Conservation (phyloP, 2,329 filamentous ascomycete genomes). For the Neofusicoccum umdonicola region DNA sequence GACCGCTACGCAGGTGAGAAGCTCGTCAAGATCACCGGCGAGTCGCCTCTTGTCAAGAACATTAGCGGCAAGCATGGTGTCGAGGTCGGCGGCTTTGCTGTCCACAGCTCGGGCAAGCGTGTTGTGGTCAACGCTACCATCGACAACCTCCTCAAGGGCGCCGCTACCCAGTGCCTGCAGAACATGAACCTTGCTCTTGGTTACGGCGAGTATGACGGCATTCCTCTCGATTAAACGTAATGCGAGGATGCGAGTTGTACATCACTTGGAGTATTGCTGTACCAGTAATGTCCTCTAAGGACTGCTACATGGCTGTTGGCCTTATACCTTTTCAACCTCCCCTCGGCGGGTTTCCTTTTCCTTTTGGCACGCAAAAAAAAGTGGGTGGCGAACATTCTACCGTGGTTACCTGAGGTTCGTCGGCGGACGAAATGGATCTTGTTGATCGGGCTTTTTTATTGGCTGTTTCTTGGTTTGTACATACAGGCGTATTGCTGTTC, state of each 20-base stretch:
- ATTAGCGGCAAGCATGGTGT: constrained; percentile 84
- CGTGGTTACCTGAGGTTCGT: neutral
- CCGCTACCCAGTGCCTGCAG: constrained; percentile 88
- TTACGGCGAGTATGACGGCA: constrained; percentile 85
- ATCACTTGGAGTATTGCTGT: neutral
- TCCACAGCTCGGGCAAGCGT: constrained; percentile 82
- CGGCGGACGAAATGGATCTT: neutral
- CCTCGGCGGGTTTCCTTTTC: neutral
- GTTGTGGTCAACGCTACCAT: constrained; percentile 94
- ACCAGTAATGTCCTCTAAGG: neutral
- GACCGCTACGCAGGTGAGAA: constrained; percentile 95
- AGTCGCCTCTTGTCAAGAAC: constrained; percentile 79
- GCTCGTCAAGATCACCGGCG: constrained; percentile 87
- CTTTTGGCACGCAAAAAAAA: constrained; percentile 7
- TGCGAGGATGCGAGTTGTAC: neutral
- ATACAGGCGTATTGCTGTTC: neutral
- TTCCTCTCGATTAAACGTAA: constrained; percentile 49
- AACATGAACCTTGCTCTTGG: constrained; percentile 94
- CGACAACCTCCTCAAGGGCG: constrained; percentile 91
- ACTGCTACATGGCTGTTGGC: neutral
- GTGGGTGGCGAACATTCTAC: neutral
- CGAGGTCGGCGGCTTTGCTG: constrained; percentile 94
- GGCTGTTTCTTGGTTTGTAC: neutral
- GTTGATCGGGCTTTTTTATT: neutral
- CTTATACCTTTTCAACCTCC: neutral